Conservation (phyloP, 148 eudicot species). For the Persicaria maculosa region DNA sequence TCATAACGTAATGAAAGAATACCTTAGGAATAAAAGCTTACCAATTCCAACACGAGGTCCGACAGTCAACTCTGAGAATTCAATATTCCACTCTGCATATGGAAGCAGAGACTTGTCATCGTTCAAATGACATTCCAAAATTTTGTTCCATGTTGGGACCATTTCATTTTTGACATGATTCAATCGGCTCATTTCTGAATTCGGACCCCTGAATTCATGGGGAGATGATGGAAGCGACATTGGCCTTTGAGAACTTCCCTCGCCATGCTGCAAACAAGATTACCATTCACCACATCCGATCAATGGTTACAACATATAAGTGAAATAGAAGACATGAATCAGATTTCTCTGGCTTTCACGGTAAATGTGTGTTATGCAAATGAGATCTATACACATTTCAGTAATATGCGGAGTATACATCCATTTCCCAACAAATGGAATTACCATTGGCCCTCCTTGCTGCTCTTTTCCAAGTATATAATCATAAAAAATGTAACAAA, state of each 20-base stretch:
- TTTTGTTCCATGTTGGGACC: constrained; percentile 68
- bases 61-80: constrained; percentile 80
- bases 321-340: background rate
- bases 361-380: background rate
- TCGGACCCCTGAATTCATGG: constrained; percentile 47
- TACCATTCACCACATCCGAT: background rate
- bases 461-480: background rate
- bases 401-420: background rate
- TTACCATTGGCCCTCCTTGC: background rate
- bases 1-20: background rate
- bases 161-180: constrained; percentile 38
- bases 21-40: constrained; percentile 22
- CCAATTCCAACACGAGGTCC: constrained; percentile 99
- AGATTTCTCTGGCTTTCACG: background rate
- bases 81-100: constrained; percentile 90
- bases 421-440: background rate
- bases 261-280: constrained; percentile 24
- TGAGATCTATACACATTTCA: background rate
- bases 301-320: background rate
- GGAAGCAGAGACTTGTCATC: constrained; percentile 70
- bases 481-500: background rate
- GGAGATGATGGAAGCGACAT: constrained; percentile 93
- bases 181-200: constrained; percentile 37
- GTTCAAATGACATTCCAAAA: constrained; percentile 69
- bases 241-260: constrained; percentile 66